These are phyloP conservation scores for Scutellaria minor DNA, from an alignment of 257 asterid genomes.

Conservation along the genomic window DNA sequence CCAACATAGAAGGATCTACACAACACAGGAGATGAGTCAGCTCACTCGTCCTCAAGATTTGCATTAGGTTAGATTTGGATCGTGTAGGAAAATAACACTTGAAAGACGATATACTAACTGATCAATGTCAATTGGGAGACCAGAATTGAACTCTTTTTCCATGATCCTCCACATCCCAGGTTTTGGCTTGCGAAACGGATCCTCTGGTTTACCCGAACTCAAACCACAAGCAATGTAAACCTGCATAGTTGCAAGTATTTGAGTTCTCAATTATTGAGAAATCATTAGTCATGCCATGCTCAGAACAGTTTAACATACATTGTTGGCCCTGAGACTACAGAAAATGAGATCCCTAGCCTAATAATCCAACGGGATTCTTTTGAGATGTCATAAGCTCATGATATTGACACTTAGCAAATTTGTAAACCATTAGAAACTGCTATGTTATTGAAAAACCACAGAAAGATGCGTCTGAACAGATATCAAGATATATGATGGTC, in stretches of 20 bases:
- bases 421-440: not conserved
- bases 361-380: not conserved
- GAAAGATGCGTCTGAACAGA: too few relatives aligned
- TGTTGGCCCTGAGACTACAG: not conserved
- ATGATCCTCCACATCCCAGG: conserved; percentile 95
- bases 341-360: conserved; percentile 7
- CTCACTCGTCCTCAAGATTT: not conserved
- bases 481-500: too few relatives aligned
- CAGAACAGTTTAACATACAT: not conserved
- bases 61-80: not conserved
- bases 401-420: not conserved
- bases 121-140: conserved; percentile 74
- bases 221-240: conserved; percentile 94
- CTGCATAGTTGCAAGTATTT: conserved; percentile 47
- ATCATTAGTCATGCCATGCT: conserved; percentile 6
- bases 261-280: conserved; percentile 12
- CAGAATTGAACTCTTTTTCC: conserved; percentile 91
- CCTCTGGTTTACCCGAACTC: conserved; percentile 57
- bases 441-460: too few relatives aligned
- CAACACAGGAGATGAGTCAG: conserved; percentile 23
- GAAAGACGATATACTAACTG: conserved; percentile 49
- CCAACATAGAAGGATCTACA: conserved; percentile 93
- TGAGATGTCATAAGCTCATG: not conserved
- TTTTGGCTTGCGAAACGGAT: conserved; percentile 86
- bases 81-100: conserved; percentile 6